Evolutionary conservation across 2,329 filamentous ascomycete species (phyloP).

Genomic region (Lecanicillium sp.): DNA sequence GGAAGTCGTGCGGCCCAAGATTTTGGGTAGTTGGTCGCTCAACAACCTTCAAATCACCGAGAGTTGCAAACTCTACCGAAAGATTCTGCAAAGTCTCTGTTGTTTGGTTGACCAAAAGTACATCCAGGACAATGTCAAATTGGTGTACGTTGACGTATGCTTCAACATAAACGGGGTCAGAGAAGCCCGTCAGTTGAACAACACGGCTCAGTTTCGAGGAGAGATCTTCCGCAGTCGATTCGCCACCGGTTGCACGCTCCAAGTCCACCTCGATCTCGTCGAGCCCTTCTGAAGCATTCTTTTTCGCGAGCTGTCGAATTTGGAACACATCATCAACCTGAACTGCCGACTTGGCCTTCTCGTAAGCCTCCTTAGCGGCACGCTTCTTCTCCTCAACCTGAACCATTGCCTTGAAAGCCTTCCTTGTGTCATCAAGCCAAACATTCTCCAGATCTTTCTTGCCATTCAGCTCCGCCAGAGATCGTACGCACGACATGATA

Average conservation of each 20-base stretch:
- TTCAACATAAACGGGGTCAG: conserved; percentile 96
- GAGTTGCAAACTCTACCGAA: conserved; percentile 95
- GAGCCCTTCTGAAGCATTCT: conserved; percentile 70
- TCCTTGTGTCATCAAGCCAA: conserved; percentile 89
- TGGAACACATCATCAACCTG: conserved; percentile 93
- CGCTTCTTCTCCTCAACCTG: conserved; percentile 97
- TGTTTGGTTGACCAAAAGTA: conserved; percentile 94
- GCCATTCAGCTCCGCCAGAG: conserved; percentile 79
- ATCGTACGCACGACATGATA: conserved; percentile 95
- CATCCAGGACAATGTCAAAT: conserved; percentile 95
- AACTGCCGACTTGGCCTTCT: conserved; percentile 87
- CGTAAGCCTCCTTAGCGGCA: conserved; percentile 83
- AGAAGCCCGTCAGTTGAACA: conserved; percentile 96
- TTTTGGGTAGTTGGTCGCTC: conserved; percentile 96
- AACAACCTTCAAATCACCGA: conserved; percentile 95
- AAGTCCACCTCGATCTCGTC: conserved; percentile 86
- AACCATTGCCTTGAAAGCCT: conserved; percentile 95
- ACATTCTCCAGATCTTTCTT: conserved; percentile 87
- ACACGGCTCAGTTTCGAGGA: conserved; percentile 92
- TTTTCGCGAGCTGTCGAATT: conserved; percentile 89
- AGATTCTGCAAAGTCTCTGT: conserved; percentile 94
- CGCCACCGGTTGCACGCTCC: conserved; percentile 88
- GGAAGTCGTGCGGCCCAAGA: conserved; percentile 88
- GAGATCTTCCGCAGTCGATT: conserved; percentile 73
- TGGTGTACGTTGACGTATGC: conserved; percentile 98